Conservation (phyloP, 164 flowering plant genomes). For the Vitis rotundifolia region DNA sequence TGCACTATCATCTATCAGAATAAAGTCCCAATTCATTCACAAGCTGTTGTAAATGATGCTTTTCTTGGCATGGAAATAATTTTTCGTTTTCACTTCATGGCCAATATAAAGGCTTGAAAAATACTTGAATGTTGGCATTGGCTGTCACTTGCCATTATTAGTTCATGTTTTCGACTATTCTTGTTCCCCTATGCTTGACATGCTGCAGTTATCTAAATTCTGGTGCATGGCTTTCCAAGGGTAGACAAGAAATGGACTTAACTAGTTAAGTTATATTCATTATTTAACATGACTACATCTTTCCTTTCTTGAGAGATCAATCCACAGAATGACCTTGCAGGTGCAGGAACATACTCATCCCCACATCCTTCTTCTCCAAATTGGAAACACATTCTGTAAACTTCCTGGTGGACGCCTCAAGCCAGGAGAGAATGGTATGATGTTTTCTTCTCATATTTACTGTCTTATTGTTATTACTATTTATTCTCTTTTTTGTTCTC, state of each 20-base stretch:
- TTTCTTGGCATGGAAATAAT: no score
- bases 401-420: constrained; percentile 98
- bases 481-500: background rate
- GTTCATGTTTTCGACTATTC: no score
- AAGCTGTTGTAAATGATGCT: no score
- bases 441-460: background rate
- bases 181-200: no score
- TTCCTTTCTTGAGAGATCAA: background rate
- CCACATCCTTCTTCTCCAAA: constrained; percentile 93
- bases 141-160: no score
- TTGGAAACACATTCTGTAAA: constrained; percentile 97
- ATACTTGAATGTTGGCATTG: no score
- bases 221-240: background rate
- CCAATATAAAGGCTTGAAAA: no score
- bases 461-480: background rate
- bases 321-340: constrained; percentile 32
- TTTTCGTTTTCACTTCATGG: no score
- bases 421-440: constrained; percentile 96
- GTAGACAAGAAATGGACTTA: background rate
- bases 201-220: no score
- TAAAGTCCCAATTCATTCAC: no score
- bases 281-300: background rate
- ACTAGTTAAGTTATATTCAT: background rate
- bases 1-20: no score
- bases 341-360: constrained; percentile 99